phyloP scores from a whole-genome alignment of 495 filamentous ascomycete species.

The Penicillium turbatum region DNA sequence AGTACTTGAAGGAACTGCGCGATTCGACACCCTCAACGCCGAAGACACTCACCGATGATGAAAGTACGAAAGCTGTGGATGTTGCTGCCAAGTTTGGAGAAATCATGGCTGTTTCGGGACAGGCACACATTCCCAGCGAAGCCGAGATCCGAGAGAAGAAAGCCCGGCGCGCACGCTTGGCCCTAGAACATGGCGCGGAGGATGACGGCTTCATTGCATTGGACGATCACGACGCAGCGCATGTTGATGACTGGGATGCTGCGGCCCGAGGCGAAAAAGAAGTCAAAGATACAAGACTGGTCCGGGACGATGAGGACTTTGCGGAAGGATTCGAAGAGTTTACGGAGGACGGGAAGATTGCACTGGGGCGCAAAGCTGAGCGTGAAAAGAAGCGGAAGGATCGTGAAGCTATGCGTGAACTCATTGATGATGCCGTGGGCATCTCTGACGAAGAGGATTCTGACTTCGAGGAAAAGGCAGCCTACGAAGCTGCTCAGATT shows the following conservation, averaged over 20 bases:
- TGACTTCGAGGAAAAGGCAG: conserved; percentile 72
- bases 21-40: conserved; percentile 77
- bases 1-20: conserved; percentile 79
- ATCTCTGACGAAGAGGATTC: conserved; percentile 65
- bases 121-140: conserved; percentile 65
- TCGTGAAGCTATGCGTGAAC: conserved; percentile 71
- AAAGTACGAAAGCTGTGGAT: conserved; percentile 61
- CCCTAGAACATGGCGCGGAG: conserved; percentile 63
- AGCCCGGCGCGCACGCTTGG: conserved; percentile 72
- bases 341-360: conserved; percentile 75
- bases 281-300: conserved; percentile 62
- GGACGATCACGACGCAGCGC: conserved; percentile 46
- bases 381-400: conserved; percentile 63
- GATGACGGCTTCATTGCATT: conserved; percentile 79
- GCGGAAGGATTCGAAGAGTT: conserved; percentile 93
- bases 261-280: conserved; percentile 41
- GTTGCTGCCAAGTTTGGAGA: conserved; percentile 61
- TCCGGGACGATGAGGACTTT: conserved; percentile 88
- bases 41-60: conserved; percentile 50
- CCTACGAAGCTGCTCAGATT: conserved; percentile 87
- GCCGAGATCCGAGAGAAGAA: conserved; percentile 94
- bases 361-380: conserved; percentile 76
- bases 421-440: conserved; percentile 77
- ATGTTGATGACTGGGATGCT: conserved; percentile 44
- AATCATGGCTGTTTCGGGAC: conserved; percentile 32